A percentile compares a stretch with the other conserved stretches of the same genome.
phyloP scores from a whole-genome alignment of 2,329 filamentous ascomycete species.

The Ophiocordyceps camponoti-leonardi region DNA sequence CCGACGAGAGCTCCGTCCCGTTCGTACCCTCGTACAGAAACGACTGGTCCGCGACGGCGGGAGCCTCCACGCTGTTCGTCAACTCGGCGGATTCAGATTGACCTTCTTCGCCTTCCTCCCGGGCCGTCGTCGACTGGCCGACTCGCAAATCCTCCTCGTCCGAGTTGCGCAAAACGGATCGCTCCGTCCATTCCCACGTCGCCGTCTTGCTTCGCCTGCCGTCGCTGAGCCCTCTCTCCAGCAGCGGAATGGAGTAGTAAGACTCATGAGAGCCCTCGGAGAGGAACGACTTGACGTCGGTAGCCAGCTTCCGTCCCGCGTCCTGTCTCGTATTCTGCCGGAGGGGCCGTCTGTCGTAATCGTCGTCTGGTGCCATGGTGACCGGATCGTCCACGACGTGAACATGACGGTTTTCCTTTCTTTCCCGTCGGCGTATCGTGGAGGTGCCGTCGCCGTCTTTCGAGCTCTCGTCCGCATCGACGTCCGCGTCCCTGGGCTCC shows the following conservation, averaged over 20 bases:
- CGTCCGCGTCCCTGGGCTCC: background rate
- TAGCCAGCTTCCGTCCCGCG: background rate
- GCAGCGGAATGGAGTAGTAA: conserved; percentile 59
- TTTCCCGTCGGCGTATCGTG: conserved; percentile 16
- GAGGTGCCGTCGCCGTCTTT: background rate
- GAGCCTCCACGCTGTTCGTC: conserved; percentile 31
- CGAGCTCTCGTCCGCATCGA: background rate
- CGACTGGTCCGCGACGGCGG: conserved; percentile 17
- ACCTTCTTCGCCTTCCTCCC: conserved; percentile 9
- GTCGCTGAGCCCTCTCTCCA: conserved; percentile 48
- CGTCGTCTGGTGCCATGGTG: conserved; percentile 3
- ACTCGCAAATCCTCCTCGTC: no score
- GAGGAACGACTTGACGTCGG: conserved; percentile 25
- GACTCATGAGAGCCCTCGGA: conserved; percentile 53
- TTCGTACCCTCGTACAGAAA: conserved; percentile 33
- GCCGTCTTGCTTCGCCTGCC: conserved; percentile 25
- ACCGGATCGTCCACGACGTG: conserved; percentile 25
- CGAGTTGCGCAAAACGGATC: conserved; percentile 33
- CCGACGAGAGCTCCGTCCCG: conserved; percentile 44
- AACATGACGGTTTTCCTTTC: conserved; percentile 26
- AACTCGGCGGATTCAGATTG: conserved; percentile 36
- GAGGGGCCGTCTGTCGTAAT: background rate
- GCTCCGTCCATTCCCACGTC: conserved; percentile 33
- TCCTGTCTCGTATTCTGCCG: background rate
- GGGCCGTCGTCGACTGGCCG: no score